A percentile compares a stretch with the other conserved stretches of the same genome.
Conservation (phyloP, 306 rosid species). For the Inga laurina region DNA sequence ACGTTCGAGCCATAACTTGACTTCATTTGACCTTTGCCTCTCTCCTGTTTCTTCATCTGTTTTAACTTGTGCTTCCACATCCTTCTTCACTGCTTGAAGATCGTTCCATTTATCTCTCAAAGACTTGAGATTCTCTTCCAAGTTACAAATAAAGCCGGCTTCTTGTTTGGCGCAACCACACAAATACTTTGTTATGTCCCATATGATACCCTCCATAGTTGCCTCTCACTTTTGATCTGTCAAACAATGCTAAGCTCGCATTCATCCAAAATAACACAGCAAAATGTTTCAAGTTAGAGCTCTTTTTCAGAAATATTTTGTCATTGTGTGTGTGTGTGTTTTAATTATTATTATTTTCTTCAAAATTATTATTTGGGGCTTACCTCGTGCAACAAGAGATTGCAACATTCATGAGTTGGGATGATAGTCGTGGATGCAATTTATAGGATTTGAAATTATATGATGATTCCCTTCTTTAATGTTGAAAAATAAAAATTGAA, state of each 20-base stretch:
- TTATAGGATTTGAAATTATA: neutral
- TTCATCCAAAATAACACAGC: neutral
- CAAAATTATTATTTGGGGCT: neutral
- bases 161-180: neutral
- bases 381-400: neutral
- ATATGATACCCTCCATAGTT: constrained; percentile 26
- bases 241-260: neutral
- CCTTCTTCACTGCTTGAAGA: neutral
- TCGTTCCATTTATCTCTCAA: neutral
- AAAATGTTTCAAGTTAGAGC: neutral
- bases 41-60: neutral
- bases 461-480: neutral
- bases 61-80: neutral
- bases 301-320: too few relatives aligned
- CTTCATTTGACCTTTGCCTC: neutral
- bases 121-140: neutral
- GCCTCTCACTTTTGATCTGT: neutral
- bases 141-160: neutral
- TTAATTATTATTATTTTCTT: too few relatives aligned
- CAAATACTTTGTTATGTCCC: neutral
- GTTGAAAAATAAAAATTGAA: neutral
- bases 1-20: neutral
- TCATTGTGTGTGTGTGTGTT: too few relatives aligned
- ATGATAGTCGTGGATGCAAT: neutral
- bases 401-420: neutral